Conservation (phyloP, 805 yeast species). For the Zygotorulaspora danielsina region DNA sequence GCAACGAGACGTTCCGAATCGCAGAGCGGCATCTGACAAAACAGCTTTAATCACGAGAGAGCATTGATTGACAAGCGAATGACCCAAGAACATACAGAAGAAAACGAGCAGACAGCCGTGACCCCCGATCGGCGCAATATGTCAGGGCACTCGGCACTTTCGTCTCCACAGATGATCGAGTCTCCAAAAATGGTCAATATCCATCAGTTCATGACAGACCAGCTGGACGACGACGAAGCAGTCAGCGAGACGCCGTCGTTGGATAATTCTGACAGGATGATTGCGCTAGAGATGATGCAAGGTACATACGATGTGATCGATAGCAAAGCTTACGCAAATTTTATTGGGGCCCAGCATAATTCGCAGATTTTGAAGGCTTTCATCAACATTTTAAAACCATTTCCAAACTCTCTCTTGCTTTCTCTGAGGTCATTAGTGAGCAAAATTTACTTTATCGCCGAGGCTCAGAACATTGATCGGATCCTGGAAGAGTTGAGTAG, state of each 20-base stretch:
- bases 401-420: slow-evolving; percentile 48
- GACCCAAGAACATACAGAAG: background rate
- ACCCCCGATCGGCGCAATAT: background rate
- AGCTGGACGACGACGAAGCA: slow-evolving; percentile 4
- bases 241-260: background rate
- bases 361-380: slow-evolving; percentile 34
- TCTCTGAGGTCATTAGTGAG: slow-evolving; percentile 60
- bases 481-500: slow-evolving; percentile 63
- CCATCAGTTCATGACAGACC: slow-evolving; percentile 12
- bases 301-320: slow-evolving; percentile 30
- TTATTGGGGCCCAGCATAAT: slow-evolving; percentile 37
- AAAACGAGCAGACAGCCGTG: background rate
- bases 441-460: slow-evolving; percentile 71
- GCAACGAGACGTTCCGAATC: no score
- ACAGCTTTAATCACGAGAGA: no score
- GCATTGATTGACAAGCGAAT: no score
- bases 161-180: slow-evolving; percentile 14
- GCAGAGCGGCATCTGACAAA: no score
- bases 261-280: slow-evolving; percentile 3
- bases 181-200: slow-evolving; percentile 24
- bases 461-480: slow-evolving; percentile 75
- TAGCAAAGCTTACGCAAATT: slow-evolving; percentile 43
- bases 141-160: background rate
- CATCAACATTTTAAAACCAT: slow-evolving; percentile 40
- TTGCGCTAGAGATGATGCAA: slow-evolving; percentile 35